Evolutionary conservation across 805 yeast species (phyloP).

Genomic region (Suhomyces tanzawaensis): DNA sequence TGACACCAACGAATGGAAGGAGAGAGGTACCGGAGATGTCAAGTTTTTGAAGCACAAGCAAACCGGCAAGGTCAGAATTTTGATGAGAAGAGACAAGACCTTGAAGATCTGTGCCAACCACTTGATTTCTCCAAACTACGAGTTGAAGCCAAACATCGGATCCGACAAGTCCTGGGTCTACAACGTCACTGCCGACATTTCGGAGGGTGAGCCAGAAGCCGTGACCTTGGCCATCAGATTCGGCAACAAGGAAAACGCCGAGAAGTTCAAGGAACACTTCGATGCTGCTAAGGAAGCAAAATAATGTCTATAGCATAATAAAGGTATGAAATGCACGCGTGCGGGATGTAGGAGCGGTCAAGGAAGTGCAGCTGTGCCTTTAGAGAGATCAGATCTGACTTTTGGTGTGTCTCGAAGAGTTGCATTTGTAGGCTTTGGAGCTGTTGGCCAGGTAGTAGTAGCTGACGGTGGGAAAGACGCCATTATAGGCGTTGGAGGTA

Average conservation of each 20-base stretch:
- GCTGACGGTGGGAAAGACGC: too few relatives aligned
- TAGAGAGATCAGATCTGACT: too few relatives aligned
- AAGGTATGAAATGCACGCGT: too few relatives aligned
- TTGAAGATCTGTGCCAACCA: constrained; percentile 98
- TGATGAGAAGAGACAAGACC: constrained; percentile 99
- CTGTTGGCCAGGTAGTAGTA: too few relatives aligned
- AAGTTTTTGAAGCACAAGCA: constrained; percentile 88
- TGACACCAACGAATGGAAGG: constrained; percentile 94
- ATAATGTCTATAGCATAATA: too few relatives aligned
- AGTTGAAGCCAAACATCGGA: constrained; percentile 88
- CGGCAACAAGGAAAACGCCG: constrained; percentile 89
- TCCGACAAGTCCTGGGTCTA: constrained; percentile 99
- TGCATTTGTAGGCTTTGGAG: too few relatives aligned
- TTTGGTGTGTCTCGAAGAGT: too few relatives aligned
- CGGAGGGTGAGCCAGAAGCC: constrained; percentile 96
- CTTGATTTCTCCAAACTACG: constrained; percentile 76
- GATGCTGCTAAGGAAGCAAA: constrained; percentile 55
- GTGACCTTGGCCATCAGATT: constrained; percentile 96
- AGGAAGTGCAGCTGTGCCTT: too few relatives aligned
- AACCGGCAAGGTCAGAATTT: constrained; percentile 77
- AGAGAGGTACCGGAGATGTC: constrained; percentile 98
- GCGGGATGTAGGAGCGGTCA: too few relatives aligned
- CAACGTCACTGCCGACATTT: constrained; percentile 81
- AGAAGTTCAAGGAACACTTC: constrained; percentile 89
- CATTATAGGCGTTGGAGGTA: too few relatives aligned